Conservation (phyloP, 257 asterid species). For the Solanum tacnaense region DNA sequence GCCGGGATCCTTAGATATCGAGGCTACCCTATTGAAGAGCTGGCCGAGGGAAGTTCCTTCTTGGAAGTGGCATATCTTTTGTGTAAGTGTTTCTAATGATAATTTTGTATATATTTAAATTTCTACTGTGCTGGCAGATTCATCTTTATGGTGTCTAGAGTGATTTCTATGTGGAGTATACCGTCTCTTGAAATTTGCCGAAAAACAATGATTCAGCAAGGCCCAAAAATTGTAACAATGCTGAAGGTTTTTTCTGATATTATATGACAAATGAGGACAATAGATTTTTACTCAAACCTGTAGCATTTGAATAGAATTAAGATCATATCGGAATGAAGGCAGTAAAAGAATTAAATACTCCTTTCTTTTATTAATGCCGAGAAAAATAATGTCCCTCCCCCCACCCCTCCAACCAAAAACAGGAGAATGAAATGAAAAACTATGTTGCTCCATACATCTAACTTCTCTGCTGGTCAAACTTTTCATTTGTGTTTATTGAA, state of each 20-base stretch:
- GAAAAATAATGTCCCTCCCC: not conserved
- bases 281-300: not conserved
- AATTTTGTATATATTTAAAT: not conserved
- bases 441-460: not conserved
- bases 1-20: slow-evolving; percentile 94
- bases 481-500: not conserved
- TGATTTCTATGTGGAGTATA: not conserved
- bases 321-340: not conserved
- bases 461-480: not conserved
- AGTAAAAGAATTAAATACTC: not conserved
- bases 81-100: slow-evolving; percentile 38
- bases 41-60: slow-evolving; percentile 87
- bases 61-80: slow-evolving; percentile 92
- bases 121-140: not conserved
- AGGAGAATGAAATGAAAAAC: not conserved
- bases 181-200: not conserved
- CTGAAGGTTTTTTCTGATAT: not conserved
- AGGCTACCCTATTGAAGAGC: slow-evolving; percentile 94
- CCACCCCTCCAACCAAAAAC: not conserved
- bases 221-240: not conserved
- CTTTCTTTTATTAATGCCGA: not conserved
- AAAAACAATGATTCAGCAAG: not conserved
- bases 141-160: not conserved
- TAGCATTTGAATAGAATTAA: not conserved
- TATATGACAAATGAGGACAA: not conserved